Conservation (phyloP, 805 yeast species). For the Metschnikowia noctiluminum region DNA sequence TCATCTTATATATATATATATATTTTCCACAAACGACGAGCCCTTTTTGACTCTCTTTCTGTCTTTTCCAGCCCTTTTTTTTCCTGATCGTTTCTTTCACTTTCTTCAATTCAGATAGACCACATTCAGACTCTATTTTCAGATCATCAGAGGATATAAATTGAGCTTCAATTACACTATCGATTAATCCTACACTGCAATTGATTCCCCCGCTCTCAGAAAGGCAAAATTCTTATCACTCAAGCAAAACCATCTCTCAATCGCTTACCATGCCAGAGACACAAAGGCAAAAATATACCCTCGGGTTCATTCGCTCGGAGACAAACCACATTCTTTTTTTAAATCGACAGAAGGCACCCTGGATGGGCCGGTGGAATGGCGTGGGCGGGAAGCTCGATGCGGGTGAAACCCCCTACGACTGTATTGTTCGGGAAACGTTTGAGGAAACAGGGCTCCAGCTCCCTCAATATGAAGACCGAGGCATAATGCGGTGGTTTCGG, state of each 20-base stretch:
- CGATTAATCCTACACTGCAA: too few relatives aligned
- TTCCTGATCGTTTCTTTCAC: too few relatives aligned
- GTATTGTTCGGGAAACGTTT: conserved; percentile 38
- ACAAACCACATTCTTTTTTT: conserved; percentile 30
- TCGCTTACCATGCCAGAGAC: conserved; percentile 6
- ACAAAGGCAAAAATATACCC: conserved; percentile 19
- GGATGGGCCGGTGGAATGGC: conserved; percentile 50
- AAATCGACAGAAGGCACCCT: conserved; percentile 41
- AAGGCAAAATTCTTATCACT: too few relatives aligned
- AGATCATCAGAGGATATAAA: too few relatives aligned
- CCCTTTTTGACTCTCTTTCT: too few relatives aligned
- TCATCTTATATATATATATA: too few relatives aligned
- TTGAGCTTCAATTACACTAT: too few relatives aligned
- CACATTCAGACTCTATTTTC: too few relatives aligned
- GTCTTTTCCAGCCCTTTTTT: too few relatives aligned
- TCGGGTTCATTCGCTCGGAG: conserved; percentile 31
- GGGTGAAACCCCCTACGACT: conserved; percentile 34
- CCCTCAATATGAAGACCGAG: conserved; percentile 28
- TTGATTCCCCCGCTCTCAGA: too few relatives aligned
- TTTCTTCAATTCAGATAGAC: too few relatives aligned
- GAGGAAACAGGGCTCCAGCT: conserved; percentile 41
- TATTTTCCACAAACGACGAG: too few relatives aligned
- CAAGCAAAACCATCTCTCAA: not conserved
- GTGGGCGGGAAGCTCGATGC: conserved; percentile 42
- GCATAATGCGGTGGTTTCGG: conserved; percentile 34